Evolutionary conservation across 805 yeast species (phyloP), one percentile per base, ranked within the genome.

Genomic region (Saturnispora sekii): DNA sequence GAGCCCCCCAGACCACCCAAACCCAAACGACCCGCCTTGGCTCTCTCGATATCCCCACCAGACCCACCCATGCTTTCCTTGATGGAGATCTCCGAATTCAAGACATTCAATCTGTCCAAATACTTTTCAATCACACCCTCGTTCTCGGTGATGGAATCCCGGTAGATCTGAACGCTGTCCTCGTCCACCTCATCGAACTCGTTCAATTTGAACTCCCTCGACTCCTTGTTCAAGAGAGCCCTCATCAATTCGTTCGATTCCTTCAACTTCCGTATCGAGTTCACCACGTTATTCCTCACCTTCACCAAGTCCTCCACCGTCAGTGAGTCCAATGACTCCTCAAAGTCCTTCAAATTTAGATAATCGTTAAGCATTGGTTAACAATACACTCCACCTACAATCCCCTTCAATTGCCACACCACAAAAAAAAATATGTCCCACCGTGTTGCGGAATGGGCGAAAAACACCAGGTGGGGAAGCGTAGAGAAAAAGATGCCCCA

Each of bases 181-280:
- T 14, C 12, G 28, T 35, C 38, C 12, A 15, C 29, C 14, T 35
- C 38, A 11, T 35, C 26, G 30, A 35, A 35, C 16, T 15, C 17
- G 38, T 35, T 35, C 38, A 17, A 11, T 9, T 16, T 34, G 21
- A 12, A 34, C 11, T n/a, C 11, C 14, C 16, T 18, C 6, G 26
- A 11, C 26, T 35, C 38, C 28, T 35, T 28, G n/a, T 38, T 16
- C 35, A 38, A 14, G 9, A 38, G 32, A 3, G 60, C 56, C 12
- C 53, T 47, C 56, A 82, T 66, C 36, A 72, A 62, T 26, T 60
- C 58, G 51, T 79, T 81, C 1, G 86, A 76, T 38, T 72, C 73
- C 38, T 63, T 52, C 41, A 81, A 57, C 55, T 75, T 77, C 3
- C 50, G 46, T 14, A 77, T 55, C 14, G 82, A 73, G 36, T 61